These are phyloP conservation scores for Microcos paniculata DNA, from an alignment of 345 rosid genomes.

Conservation along the genomic window DNA sequence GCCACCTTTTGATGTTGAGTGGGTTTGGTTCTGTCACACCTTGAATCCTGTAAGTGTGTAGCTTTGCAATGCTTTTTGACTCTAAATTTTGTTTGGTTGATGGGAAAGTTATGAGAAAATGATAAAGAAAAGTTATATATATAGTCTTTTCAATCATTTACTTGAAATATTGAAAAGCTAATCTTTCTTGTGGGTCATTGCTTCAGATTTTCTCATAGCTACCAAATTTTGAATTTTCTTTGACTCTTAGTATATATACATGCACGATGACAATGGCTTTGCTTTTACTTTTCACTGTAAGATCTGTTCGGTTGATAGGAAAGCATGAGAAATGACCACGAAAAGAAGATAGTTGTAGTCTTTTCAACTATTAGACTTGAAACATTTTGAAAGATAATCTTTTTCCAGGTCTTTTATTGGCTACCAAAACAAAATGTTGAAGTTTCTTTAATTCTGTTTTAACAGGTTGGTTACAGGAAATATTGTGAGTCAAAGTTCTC, in stretches of 20 bases:
- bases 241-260: neutral
- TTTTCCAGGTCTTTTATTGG: neutral
- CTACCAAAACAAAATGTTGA: neutral
- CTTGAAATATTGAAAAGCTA: neutral
- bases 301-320: slow-evolving; percentile 28
- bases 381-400: neutral
- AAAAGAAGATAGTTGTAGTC: neutral
- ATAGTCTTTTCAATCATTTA: neutral
- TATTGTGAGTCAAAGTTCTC: slow-evolving; percentile 80
- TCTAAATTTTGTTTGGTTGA: slow-evolving; percentile 26
- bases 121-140: neutral
- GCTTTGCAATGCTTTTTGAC: neutral
- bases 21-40: slow-evolving; percentile 97
- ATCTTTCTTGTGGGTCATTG: neutral
- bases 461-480: slow-evolving; percentile 59
- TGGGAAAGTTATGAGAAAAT: slow-evolving; percentile 23
- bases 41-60: slow-evolving; percentile 82
- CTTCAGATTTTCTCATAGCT: neutral
- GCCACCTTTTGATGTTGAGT: slow-evolving; percentile 90
- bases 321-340: slow-evolving; percentile 9
- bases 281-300: neutral
- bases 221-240: slow-evolving; percentile 7
- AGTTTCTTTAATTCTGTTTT: neutral
- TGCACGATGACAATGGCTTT: neutral
- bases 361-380: neutral